Evolutionary conservation across 768 basidiomycete species (phyloP).

Genomic region (Cystofilobasidium ferigula): DNA sequence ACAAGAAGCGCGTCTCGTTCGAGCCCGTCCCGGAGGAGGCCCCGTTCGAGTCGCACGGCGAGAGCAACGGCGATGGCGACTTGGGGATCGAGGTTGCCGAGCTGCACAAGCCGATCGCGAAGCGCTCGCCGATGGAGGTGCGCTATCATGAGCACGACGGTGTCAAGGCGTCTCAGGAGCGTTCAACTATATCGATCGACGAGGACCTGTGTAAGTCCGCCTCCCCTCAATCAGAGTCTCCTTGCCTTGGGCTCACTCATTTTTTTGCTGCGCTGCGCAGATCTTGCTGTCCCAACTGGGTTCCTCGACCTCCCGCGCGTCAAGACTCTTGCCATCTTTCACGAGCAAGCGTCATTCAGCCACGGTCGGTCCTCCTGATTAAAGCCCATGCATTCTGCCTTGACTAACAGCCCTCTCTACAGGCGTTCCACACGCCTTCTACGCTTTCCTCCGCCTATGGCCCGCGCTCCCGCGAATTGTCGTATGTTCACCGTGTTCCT

Average conservation of each 20-base stretch:
- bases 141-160: constrained; percentile 27
- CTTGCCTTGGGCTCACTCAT: no score
- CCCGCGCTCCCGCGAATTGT: constrained; percentile 58
- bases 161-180: constrained; percentile 4
- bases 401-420: constrained; percentile 39
- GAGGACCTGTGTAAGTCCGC: not conserved
- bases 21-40: constrained; percentile 30
- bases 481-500: constrained; percentile 40
- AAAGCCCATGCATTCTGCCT: not conserved
- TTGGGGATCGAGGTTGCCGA: constrained; percentile 27
- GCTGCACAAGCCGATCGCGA: constrained; percentile 25
- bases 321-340: constrained; percentile 50
- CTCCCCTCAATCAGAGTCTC: no score
- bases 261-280: not conserved
- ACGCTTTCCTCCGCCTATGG: constrained; percentile 56
- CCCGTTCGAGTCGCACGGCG: not conserved
- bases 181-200: constrained; percentile 31
- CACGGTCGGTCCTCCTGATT: not conserved
- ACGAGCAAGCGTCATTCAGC: constrained; percentile 38
- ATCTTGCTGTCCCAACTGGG: not conserved
- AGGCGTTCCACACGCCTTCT: constrained; percentile 57
- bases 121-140: constrained; percentile 10
- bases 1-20: not conserved
- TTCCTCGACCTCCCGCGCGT: constrained; percentile 40
- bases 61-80: not conserved